Base-by-base conservation (phyloP, 495 filamentous ascomycete genomes). In the Xylaria flabelliformis region DNA sequence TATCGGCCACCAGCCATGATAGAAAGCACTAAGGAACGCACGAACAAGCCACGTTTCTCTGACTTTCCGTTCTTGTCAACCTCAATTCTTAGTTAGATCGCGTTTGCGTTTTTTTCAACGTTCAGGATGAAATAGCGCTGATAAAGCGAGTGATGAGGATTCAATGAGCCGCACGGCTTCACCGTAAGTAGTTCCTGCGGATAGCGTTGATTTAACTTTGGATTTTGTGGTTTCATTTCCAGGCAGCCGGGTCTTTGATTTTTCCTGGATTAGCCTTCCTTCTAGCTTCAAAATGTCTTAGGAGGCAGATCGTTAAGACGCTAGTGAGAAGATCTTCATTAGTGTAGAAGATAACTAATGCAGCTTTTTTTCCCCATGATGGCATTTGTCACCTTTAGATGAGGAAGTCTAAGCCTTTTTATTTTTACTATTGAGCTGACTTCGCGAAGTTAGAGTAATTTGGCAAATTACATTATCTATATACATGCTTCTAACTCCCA, bases 261-360 rank as follows among this genome's bases (percentile, higher is more conserved):
- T 51, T 66, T 48, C 21, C 48, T 41, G 5, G 46, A 4, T 55
- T 10, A 42, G 50, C 12, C 15, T 55, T 64, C 61, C 48, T 34
- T 67, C 34, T 61, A 34, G 21, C 65, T 39, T 51, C 15, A 56
- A 67, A 56, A 19, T 42, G 1, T 15, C 29, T 29, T 24, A 51
- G 46, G 15, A 63, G 36, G 29, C 6, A 39, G 59, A 42, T 64
- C n/a, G 64, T 9, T 17, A 56, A 42, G 50, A 15, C 65, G 50
- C 65, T 67, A 67, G 36, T 10, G 24, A 29, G 65, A 67, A 55
- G 65, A 67, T 67, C 65, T 21, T 42, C 44, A 67, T 67, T 42
- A 67, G 48, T 26, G 32, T 51, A 21, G 24, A 48, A 19, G 8
- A 41, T 17, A 32, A 51, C 21, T 24, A 51, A 24, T 26, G 39